These are phyloP conservation scores for Phytophthora syringae DNA, from an alignment of 352 stramenopile genomes.

Conservation along the genomic window DNA sequence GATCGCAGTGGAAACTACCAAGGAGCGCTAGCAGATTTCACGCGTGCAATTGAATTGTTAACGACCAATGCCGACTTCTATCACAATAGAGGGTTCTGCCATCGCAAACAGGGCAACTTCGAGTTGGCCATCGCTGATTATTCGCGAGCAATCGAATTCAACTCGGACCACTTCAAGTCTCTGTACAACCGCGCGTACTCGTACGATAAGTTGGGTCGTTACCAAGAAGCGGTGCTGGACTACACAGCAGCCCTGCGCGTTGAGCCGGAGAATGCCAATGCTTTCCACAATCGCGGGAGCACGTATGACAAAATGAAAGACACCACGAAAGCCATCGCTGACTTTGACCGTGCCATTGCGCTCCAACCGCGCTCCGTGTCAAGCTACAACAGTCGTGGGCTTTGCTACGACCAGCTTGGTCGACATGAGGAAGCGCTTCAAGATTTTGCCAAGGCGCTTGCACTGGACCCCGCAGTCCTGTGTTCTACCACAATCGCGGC, in stretches of 20 bases:
- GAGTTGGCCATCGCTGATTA: conserved; percentile 84
- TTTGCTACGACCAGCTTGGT: conserved; percentile 78
- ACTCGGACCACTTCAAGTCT: conserved; percentile 87
- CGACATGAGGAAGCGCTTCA: conserved; percentile 65
- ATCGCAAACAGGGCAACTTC: conserved; percentile 83
- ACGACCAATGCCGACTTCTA: conserved; percentile 82
- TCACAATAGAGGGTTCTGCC: conserved; percentile 86
- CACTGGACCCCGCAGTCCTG: conserved; percentile 75
- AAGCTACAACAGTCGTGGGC: conserved; percentile 84
- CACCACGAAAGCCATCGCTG: conserved; percentile 58
- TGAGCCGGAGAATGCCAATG: conserved; percentile 79
- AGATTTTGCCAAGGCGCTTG: conserved; percentile 75
- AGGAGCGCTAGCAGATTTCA: conserved; percentile 86
- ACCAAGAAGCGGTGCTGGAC: conserved; percentile 68
- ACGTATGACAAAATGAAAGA: conserved; percentile 83
- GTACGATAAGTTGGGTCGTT: conserved; percentile 81
- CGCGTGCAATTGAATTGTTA: conserved; percentile 76
- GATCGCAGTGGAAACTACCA: conserved; percentile 86
- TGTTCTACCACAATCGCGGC: conserved; percentile 88
- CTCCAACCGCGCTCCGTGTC: conserved; percentile 65
- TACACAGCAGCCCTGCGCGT: conserved; percentile 78
- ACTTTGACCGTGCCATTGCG: conserved; percentile 72
- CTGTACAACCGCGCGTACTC: conserved; percentile 91
- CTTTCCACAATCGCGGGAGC: conserved; percentile 85
- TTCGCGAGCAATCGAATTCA: conserved; percentile 67